A percentile compares a stretch with the other conserved stretches of the same genome.
These are phyloP conservation scores for Adenanthera pavonina DNA, from an alignment of 306 rosid genomes.

Conservation along the genomic window DNA sequence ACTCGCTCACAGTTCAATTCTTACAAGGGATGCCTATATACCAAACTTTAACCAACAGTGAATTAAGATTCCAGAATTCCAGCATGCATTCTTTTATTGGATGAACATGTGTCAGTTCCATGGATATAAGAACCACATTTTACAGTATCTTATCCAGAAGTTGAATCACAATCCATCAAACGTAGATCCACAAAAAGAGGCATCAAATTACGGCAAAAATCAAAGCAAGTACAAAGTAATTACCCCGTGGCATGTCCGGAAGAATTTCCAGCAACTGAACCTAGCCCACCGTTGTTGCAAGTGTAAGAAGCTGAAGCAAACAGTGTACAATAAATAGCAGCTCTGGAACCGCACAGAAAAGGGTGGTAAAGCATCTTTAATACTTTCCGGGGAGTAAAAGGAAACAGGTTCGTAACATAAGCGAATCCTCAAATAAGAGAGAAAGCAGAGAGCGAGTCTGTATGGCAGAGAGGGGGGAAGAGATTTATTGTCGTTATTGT, in stretches of 20 bases:
- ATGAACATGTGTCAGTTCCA: neutral
- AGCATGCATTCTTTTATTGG: neutral
- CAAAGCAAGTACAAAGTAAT: slow-evolving; percentile 8
- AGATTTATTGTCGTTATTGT: neutral
- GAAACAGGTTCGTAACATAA: neutral
- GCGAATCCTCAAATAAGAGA: neutral
- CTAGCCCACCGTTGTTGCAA: slow-evolving; percentile 18
- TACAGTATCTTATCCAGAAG: neutral
- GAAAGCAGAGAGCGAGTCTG: neutral
- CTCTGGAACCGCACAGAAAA: slow-evolving; percentile 49
- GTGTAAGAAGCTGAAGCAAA: slow-evolving; percentile 38
- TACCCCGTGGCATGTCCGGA: slow-evolving; percentile 54
- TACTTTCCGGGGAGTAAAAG: neutral
- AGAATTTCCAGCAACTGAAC: slow-evolving; percentile 43
- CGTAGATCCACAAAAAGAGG: neutral
- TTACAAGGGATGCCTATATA: slow-evolving; percentile 8
- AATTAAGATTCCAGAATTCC: neutral
- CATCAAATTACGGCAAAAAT: neutral
- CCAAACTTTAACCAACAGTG: neutral
- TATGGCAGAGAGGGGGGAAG: neutral
- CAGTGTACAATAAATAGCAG: slow-evolving; percentile 47
- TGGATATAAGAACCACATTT: neutral
- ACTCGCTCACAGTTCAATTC: neutral
- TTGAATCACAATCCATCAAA: neutral
- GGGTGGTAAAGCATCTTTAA: slow-evolving; percentile 64